These are phyloP conservation scores for Yamadazyma buinensis DNA, from an alignment of 1,139 yeast genomes.

Conservation along the genomic window DNA sequence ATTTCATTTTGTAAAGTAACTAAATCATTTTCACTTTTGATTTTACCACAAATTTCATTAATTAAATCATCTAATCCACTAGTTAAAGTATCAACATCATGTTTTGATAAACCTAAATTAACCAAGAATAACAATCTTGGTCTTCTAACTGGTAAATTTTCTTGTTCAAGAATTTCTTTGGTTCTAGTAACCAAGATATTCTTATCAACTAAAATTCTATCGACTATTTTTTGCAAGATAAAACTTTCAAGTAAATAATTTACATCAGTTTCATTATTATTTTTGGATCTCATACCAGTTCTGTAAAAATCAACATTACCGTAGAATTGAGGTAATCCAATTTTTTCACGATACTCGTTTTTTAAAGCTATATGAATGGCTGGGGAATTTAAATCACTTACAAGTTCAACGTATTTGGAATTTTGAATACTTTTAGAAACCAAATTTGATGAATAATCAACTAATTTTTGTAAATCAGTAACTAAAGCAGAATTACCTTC, in stretches of 20 bases:
- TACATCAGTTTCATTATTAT: constrained; percentile 33
- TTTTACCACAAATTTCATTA: constrained; percentile 15
- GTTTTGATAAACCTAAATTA: constrained; percentile 48
- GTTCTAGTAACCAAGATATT: constrained; percentile 67
- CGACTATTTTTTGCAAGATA: constrained; percentile 61
- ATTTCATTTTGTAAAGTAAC: constrained; percentile 5
- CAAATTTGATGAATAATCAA: constrained; percentile 17
- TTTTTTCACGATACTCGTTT: constrained; percentile 36
- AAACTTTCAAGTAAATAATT: constrained; percentile 57
- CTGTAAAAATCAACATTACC: constrained; percentile 39
- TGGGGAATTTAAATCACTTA: constrained; percentile 63
- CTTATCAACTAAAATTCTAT: constrained; percentile 44
- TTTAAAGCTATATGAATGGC: constrained; percentile 58
- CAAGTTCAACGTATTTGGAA: constrained; percentile 42
- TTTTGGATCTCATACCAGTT: constrained; percentile 37
- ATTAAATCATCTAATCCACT: constrained; percentile 17
- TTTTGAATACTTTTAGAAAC: constrained; percentile 16
- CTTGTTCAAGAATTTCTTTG: constrained; percentile 68
- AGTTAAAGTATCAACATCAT: constrained; percentile 43
- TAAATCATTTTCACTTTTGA: constrained; percentile 18
- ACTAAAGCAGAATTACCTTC: constrained; percentile 32
- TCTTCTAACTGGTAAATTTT: constrained; percentile 62
- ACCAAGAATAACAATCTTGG: constrained; percentile 68
- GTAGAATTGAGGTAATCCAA: constrained; percentile 46
- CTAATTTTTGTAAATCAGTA: constrained; percentile 23